A percentile compares a stretch with the other conserved stretches of the same genome.
These are phyloP conservation scores for Tagetes erecta DNA, from an alignment of 129 eudicot species.

Conservation along the genomic window DNA sequence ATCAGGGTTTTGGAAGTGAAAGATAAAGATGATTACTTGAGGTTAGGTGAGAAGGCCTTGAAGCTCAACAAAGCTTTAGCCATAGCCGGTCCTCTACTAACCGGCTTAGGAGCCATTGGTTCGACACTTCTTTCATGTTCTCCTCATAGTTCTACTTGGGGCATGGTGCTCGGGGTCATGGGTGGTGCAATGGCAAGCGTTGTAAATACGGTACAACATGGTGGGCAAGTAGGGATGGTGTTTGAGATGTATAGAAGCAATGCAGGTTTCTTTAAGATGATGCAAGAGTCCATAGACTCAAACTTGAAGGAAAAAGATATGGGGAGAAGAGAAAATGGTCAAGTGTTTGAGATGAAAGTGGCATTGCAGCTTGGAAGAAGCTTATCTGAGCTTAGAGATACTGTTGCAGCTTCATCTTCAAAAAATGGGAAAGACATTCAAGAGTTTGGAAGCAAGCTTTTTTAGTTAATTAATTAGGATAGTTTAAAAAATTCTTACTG, in stretches of 20 bases:
- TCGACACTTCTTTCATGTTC: slow-evolving; percentile 37
- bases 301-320: slow-evolving; percentile 43
- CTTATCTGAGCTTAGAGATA: slow-evolving; percentile 53
- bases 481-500: neutral
- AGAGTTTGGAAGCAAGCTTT: slow-evolving; percentile 85
- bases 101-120: slow-evolving; percentile 64
- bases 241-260: slow-evolving; percentile 79
- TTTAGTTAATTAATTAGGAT: slow-evolving; percentile 25
- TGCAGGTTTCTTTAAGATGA: slow-evolving; percentile 71
- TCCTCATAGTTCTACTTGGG: slow-evolving; percentile 42
- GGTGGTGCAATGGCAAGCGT: slow-evolving; percentile 61
- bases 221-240: slow-evolving; percentile 97
- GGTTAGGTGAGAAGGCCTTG: slow-evolving; percentile 59
- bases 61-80: slow-evolving; percentile 60
- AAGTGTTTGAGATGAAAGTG: slow-evolving; percentile 71
- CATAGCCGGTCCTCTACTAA: slow-evolving; percentile 51
- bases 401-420: slow-evolving; percentile 41
- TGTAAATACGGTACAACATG: slow-evolving; percentile 71
- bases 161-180: slow-evolving; percentile 48
- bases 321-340: slow-evolving; percentile 65
- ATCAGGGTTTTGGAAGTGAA: slow-evolving; percentile 38
- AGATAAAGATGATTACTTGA: slow-evolving; percentile 62
- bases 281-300: slow-evolving; percentile 56
- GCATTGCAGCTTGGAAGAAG: slow-evolving; percentile 86
- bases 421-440: slow-evolving; percentile 35